These are phyloP conservation scores for Leccinum subgranulosum DNA, from an alignment of 768 basidiomycete genomes.

Conservation along the genomic window DNA sequence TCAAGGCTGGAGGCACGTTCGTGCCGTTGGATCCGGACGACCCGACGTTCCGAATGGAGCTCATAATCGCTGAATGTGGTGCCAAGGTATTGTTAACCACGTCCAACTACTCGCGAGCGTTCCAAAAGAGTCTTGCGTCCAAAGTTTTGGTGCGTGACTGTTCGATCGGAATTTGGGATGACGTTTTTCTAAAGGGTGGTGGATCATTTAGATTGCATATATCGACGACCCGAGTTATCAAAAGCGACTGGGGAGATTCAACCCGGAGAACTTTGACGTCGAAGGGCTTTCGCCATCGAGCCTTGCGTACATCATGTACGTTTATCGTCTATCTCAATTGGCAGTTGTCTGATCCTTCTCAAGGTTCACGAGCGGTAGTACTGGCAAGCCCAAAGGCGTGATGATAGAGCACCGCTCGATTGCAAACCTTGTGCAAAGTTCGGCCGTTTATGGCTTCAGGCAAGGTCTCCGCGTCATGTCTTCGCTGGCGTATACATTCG, in stretches of 20 bases:
- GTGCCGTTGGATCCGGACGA: conserved; percentile 29
- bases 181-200: not conserved
- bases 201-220: conserved; percentile 19
- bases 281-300: conserved; percentile 20
- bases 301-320: conserved; percentile 28
- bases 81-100: conserved; percentile 28
- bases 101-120: conserved; percentile 21
- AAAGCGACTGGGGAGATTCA: conserved; percentile 16
- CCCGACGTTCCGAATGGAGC: conserved; percentile 28
- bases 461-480: conserved; percentile 26
- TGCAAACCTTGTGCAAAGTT: conserved; percentile 20
- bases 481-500: conserved; percentile 30
- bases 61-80: conserved; percentile 26
- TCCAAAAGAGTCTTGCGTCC: conserved; percentile 21
- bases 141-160: conserved; percentile 19
- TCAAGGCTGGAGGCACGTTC: conserved; percentile 30
- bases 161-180: not conserved
- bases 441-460: conserved; percentile 20
- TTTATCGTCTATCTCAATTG: not conserved
- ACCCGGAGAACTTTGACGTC: conserved; percentile 17
- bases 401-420: conserved; percentile 24
- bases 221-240: conserved; percentile 30
- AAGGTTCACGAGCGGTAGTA: conserved; percentile 24
- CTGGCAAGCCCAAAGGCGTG: conserved; percentile 24
- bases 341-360: too few relatives aligned